Evolutionary conservation across 306 rosid genomes (phyloP).

Genomic region (Sicyos edulis): DNA sequence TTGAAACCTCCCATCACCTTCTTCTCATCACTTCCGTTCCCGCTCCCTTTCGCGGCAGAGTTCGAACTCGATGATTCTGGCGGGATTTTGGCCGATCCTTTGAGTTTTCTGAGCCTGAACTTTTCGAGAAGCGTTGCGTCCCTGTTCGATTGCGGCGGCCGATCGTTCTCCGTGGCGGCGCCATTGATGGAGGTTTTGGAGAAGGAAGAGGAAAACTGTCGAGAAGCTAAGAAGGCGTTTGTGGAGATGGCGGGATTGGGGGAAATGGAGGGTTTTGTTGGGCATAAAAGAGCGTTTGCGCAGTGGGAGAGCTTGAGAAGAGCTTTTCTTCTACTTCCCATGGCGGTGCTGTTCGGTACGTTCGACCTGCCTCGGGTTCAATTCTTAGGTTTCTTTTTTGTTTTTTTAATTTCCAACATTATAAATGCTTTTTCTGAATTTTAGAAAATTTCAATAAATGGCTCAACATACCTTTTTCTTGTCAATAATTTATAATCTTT

Average conservation of each 20-base stretch:
- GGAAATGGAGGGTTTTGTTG: not conserved
- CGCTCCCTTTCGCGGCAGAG: not conserved
- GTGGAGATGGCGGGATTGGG: not conserved
- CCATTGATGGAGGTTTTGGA: conserved; percentile 2
- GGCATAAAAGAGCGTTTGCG: not conserved
- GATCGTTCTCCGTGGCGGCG: conserved; percentile 4
- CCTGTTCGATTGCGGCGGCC: conserved; percentile 11
- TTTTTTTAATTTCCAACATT: too few relatives aligned
- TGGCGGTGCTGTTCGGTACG: conserved; percentile 17
- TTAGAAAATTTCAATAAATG: too few relatives aligned
- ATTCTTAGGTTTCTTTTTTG: not conserved
- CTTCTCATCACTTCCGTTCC: not conserved
- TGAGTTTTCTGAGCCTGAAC: conserved; percentile 23
- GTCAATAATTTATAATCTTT: too few relatives aligned
- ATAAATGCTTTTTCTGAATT: too few relatives aligned
- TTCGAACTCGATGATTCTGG: not conserved
- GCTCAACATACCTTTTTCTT: too few relatives aligned
- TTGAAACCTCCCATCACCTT: conserved; percentile 17
- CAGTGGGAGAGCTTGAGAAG: conserved; percentile 17
- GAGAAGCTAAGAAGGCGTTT: not conserved
- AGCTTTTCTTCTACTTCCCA: conserved; percentile 24
- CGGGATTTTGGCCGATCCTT: conserved; percentile 11
- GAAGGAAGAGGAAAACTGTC: not conserved
- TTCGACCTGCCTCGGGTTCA: not conserved
- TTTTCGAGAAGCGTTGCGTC: conserved; percentile 21